Base-by-base conservation (phyloP, 805 yeast species). In the Candida wancherniae region DNA sequence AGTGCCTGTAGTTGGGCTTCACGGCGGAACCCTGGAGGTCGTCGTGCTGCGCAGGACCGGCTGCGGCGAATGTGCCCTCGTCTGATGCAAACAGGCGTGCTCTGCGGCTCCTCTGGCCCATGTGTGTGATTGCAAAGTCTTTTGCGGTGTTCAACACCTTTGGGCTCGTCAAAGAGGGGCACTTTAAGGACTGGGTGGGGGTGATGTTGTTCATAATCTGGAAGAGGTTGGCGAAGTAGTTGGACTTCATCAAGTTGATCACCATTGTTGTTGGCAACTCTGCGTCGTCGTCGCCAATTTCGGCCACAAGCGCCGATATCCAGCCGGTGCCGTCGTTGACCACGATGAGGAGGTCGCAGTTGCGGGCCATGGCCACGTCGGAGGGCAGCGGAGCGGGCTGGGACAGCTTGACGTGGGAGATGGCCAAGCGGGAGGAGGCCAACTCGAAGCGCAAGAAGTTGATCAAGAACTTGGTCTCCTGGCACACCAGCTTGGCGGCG, bases 181-280 rank as follows among this genome's bases (percentile, higher is more conserved):
- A 47, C 33, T 63, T 65, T 63, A 69, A 61, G 19, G 58, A 54
- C 39, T 63, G 69, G 31, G 48, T 51, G 1, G 71, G 71, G 19
- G 47, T 50, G 11, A 53, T 35, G 14, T 32, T 33, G 37, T 53
- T 53, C 25, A 63, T 56, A 22, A 65, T 46, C 7, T 63, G 67
- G 36, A 62, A 55, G 20, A 65, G 47, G 38, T 61, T 63, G 12
- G 53, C 41, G 32, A 65, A 65, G 42, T 63, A 65, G 41, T 65
- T 63, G 21, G 55, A 56, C 4, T 65, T 57, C 42, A 63, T 55
- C 44, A 64, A 40, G 36, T 65, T 65, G 24, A 65, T 53, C 7
- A 65, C 50, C 9, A 61, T 54, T 19, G 64, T 24, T 37, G 55
- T 55, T 0, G 65, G 63, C 8, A 33, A 15, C 6, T 19, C 19